These are phyloP conservation scores for Pythium guiyangense DNA, from an alignment of 352 stramenopile species.

Conservation along the genomic window DNA sequence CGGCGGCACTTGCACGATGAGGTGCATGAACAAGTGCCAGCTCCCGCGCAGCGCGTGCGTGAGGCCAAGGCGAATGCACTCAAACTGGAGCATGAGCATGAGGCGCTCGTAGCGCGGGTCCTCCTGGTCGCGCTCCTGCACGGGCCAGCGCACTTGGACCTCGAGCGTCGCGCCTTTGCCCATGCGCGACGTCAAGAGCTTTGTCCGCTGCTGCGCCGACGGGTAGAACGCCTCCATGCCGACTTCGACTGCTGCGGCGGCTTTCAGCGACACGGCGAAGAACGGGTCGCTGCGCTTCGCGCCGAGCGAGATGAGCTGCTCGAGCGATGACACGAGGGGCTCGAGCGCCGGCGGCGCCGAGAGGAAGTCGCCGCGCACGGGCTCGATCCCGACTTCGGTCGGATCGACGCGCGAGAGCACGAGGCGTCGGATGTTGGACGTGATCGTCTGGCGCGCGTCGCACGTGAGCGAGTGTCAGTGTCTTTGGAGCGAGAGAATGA, in stretches of 20 bases:
- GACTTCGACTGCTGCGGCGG: slow-evolving; percentile 77
- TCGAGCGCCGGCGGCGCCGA: slow-evolving; percentile 59
- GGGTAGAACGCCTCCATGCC: slow-evolving; percentile 86
- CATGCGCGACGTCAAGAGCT: slow-evolving; percentile 80
- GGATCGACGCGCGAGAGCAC: slow-evolving; percentile 78
- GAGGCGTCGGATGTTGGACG: slow-evolving; percentile 74
- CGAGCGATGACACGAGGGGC: slow-evolving; percentile 55
- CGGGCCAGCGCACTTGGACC: slow-evolving; percentile 83
- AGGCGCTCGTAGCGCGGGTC: slow-evolving; percentile 83
- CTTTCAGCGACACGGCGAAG: slow-evolving; percentile 79
- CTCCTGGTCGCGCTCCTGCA: slow-evolving; percentile 84
- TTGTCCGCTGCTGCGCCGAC: slow-evolving; percentile 76
- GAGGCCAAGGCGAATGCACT: slow-evolving; percentile 73
- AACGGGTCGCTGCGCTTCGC: slow-evolving; percentile 78
- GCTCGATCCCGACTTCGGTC: slow-evolving; percentile 61
- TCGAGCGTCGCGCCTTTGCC: slow-evolving; percentile 79
- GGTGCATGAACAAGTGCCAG: slow-evolving; percentile 85
- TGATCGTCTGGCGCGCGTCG: slow-evolving; percentile 43
- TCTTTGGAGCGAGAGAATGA: background rate
- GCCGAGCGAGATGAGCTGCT: slow-evolving; percentile 76
- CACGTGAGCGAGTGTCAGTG: too few species aligned
- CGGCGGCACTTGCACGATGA: slow-evolving; percentile 66
- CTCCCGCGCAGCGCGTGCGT: slow-evolving; percentile 66
- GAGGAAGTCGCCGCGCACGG: slow-evolving; percentile 41
- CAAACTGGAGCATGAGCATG: slow-evolving; percentile 83